These are phyloP conservation scores for Globisporangium sylvaticum DNA, from an alignment of 352 stramenopile genomes.

Conservation along the genomic window DNA sequence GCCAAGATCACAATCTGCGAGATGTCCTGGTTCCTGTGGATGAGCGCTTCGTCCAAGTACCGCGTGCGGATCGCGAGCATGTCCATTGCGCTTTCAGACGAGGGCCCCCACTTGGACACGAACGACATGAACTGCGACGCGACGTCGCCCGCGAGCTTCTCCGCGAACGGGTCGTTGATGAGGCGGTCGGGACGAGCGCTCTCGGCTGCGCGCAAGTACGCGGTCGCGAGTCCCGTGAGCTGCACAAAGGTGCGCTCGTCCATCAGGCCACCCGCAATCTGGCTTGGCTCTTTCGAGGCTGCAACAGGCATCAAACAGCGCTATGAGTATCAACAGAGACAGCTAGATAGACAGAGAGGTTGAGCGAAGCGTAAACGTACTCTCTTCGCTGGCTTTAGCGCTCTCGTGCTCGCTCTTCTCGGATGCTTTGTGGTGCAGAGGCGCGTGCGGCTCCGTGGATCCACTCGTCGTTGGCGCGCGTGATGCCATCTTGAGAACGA, in stretches of 20 bases:
- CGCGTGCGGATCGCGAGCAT: slow-evolving; percentile 21
- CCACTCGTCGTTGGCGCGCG: slow-evolving; percentile 10
- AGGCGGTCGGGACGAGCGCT: slow-evolving; percentile 16
- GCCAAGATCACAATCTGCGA: slow-evolving; percentile 21
- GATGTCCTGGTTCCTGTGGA: slow-evolving; percentile 3
- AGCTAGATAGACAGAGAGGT: neutral
- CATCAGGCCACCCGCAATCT: neutral
- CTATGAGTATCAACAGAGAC: neutral
- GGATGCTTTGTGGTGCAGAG: neutral
- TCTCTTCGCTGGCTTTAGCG: neutral
- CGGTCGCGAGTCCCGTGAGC: slow-evolving; percentile 12
- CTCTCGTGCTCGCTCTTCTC: slow-evolving; percentile 6
- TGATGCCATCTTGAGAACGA: slow-evolving; percentile 7
- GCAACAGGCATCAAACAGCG: neutral
- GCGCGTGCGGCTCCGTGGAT: slow-evolving; percentile 2
- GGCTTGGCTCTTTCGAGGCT: neutral
- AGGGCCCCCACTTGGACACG: slow-evolving; percentile 11
- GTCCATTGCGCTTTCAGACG: neutral
- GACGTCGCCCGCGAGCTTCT: slow-evolving; percentile 14
- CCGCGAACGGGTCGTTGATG: slow-evolving; percentile 20
- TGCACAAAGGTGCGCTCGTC: slow-evolving; percentile 9
- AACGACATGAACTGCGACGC: neutral
- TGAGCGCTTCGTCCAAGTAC: slow-evolving; percentile 21
- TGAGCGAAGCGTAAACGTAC: neutral
- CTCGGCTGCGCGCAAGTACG: slow-evolving; percentile 21